These are phyloP conservation scores for Populus alba DNA, from an alignment of 345 rosid genomes.

Conservation along the genomic window DNA sequence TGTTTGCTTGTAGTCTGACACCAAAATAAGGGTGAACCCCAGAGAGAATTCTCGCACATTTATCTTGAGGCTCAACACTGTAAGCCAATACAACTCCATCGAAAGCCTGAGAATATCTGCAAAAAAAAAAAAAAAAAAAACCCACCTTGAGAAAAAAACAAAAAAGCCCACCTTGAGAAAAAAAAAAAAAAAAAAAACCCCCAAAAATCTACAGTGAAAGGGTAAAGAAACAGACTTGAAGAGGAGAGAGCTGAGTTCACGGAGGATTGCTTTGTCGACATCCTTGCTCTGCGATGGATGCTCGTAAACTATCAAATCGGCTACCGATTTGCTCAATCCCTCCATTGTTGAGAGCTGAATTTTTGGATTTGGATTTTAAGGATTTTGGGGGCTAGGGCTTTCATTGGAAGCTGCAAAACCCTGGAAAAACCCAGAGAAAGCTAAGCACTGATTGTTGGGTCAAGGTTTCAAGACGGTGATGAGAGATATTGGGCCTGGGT, in stretches of 20 bases:
- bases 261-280: constrained; percentile 57
- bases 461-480: background rate
- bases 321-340: constrained; percentile 60
- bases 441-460: background rate
- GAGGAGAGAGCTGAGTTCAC: constrained; percentile 71
- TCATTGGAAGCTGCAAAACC: background rate
- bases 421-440: background rate
- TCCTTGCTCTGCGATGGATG: constrained; percentile 65
- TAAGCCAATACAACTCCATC: constrained; percentile 78
- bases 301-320: constrained; percentile 53
- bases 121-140: background rate
- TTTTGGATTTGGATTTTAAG: background rate
- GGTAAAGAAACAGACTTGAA: constrained; percentile 54
- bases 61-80: constrained; percentile 45
- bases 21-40: constrained; percentile 67
- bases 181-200: background rate
- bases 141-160: too few species aligned
- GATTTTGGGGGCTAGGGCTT: background rate
- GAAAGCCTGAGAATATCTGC: constrained; percentile 61
- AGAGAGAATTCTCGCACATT: constrained; percentile 55
- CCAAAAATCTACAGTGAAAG: background rate
- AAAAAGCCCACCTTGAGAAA: background rate
- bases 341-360: constrained; percentile 41
- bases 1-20: constrained; percentile 49
- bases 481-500: background rate